Evolutionary conservation across 805 yeast species (phyloP).

Genomic region (Suhomyces xylopsoci): DNA sequence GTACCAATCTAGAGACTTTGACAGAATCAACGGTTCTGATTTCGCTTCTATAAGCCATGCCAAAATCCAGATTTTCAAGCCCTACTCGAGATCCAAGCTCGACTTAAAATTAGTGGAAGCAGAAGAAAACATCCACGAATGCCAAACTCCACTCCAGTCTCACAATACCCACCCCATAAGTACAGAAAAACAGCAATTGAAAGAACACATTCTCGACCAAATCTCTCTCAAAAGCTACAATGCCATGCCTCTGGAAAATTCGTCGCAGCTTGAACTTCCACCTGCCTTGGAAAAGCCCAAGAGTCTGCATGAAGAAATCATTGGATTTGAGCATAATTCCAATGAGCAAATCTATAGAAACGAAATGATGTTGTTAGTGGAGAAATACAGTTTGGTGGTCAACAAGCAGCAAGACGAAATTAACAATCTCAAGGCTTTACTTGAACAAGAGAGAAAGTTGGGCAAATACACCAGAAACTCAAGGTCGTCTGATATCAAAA

Average conservation of each 20-base stretch:
- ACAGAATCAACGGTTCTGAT: conserved; percentile 6
- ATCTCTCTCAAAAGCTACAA: not conserved
- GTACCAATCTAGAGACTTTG: conserved; percentile 5
- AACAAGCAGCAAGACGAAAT: conserved; percentile 26
- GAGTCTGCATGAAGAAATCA: not conserved
- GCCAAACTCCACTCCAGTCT: not conserved
- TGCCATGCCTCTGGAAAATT: not conserved
- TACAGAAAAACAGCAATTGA: not conserved
- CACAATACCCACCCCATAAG: not conserved
- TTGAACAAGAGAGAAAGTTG: conserved; percentile 21
- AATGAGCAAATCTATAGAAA: conserved; percentile 15
- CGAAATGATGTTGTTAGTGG: conserved; percentile 22
- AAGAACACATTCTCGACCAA: not conserved
- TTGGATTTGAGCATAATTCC: conserved; percentile 1
- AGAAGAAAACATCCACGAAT: not conserved
- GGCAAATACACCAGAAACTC: conserved; percentile 8
- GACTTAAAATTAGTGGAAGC: conserved; percentile 5
- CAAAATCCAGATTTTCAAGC: conserved; percentile 13
- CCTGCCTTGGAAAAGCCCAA: not conserved
- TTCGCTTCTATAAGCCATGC: conserved; percentile 12
- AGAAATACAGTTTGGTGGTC: conserved; percentile 20
- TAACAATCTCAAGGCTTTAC: conserved; percentile 18
- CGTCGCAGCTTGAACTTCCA: not conserved
- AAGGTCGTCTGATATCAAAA: not conserved
- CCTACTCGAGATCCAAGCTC: conserved; percentile 3